These are phyloP conservation scores for Cyathus striatus DNA, from an alignment of 768 basidiomycete species.

Conservation along the genomic window DNA sequence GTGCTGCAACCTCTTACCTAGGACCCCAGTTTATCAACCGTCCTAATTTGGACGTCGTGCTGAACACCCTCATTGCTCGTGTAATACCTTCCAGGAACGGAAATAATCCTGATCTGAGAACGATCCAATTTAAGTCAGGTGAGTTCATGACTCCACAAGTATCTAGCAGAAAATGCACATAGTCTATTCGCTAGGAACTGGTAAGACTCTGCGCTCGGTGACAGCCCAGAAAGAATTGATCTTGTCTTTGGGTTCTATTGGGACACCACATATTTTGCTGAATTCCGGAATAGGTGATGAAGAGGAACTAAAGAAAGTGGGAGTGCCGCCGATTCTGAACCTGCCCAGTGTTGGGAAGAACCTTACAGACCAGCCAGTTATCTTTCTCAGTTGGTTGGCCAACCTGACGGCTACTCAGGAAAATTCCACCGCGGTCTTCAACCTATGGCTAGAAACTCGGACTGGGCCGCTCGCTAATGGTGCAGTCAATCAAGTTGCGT, in stretches of 20 bases:
- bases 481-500: background rate
- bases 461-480: background rate
- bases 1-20: conserved; percentile 12
- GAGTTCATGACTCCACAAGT: background rate
- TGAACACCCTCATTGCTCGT: conserved; percentile 13
- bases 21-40: conserved; percentile 4
- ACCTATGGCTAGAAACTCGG: background rate
- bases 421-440: conserved; percentile 1
- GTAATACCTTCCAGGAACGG: conserved; percentile 3
- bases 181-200: background rate
- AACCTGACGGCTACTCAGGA: background rate
- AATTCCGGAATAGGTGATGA: conserved; percentile 21
- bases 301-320: conserved; percentile 9
- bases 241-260: conserved; percentile 24
- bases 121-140: conserved; percentile 7
- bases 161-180: no score
- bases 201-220: background rate
- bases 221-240: conserved; percentile 22
- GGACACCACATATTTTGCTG: conserved; percentile 19
- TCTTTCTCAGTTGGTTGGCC: conserved; percentile 9
- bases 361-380: conserved; percentile 14
- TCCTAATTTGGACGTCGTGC: conserved; percentile 12
- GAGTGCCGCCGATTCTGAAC: conserved; percentile 10
- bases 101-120: conserved; percentile 3
- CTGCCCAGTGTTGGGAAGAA: conserved; percentile 18